Percentiles rank a stretch among this genome's conserved stretches.
Conservation (phyloP, 2,329 filamentous ascomycete species). For the Cercospora canescens region DNA sequence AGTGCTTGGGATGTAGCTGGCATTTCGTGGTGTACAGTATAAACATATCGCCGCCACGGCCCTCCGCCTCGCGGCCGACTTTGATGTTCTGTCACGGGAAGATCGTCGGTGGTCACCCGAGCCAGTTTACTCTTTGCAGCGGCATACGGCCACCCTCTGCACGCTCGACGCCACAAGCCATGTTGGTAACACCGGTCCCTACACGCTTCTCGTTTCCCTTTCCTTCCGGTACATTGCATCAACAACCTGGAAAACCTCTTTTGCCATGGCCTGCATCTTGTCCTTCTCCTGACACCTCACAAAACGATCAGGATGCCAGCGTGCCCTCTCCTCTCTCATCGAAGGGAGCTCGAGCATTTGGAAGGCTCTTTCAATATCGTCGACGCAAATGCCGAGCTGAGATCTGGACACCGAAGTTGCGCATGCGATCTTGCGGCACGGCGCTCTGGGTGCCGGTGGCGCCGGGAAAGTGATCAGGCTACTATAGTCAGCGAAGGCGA, state of each 20-base stretch:
- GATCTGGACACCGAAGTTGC: not conserved
- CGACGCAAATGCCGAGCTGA: conserved; percentile 7
- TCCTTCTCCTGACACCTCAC: conserved; percentile 4
- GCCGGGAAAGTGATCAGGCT: conserved; percentile 5
- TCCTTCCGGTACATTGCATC: conserved; percentile 11
- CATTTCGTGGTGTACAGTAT: not conserved
- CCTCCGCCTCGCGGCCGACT: not conserved
- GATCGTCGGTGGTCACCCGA: not conserved
- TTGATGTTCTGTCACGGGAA: not conserved
- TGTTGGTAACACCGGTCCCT: not conserved
- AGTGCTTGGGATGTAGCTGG: no score
- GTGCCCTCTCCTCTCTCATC: conserved; percentile 10
- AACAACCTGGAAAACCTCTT: conserved; percentile 21
- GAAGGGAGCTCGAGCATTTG: not conserved
- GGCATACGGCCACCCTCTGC: not conserved
- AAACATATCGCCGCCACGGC: not conserved
- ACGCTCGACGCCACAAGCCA: not conserved
- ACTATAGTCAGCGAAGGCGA: conserved; percentile 11
- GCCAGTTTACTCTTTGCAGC: not conserved
- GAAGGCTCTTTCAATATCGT: conserved; percentile 13
- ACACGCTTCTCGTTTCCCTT: not conserved
- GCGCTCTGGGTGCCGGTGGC: conserved; percentile 1
- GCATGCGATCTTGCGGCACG: conserved; percentile 5
- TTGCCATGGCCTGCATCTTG: conserved; percentile 16
- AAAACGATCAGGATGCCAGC: conserved; percentile 14